phyloP scores from a whole-genome alignment of 1,139 yeast genomes.

The Blastobotrys buckinghamii region DNA sequence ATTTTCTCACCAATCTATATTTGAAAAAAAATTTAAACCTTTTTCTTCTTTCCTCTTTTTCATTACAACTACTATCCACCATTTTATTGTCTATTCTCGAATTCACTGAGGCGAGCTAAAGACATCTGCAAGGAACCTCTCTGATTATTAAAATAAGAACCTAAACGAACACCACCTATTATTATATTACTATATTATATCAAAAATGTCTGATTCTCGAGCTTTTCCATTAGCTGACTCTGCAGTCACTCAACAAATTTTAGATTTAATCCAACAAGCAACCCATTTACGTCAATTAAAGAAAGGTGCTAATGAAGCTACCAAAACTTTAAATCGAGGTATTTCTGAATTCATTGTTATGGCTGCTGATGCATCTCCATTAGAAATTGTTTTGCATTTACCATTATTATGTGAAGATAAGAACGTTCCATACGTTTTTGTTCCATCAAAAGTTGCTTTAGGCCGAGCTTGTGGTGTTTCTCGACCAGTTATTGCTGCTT shows the following conservation, averaged over 20 bases:
- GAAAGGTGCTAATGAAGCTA: slow-evolving; percentile 99
- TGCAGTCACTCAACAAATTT: slow-evolving; percentile 90
- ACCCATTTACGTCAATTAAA: slow-evolving; percentile 97
- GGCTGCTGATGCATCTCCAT: slow-evolving; percentile 99
- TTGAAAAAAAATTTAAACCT: too few relatives aligned
- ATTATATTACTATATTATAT: neutral
- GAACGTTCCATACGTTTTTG: slow-evolving; percentile 98
- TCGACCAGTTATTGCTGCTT: slow-evolving; percentile 98
- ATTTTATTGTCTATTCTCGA: slow-evolving; percentile 3
- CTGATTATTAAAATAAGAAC: neutral
- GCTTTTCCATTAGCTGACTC: slow-evolving; percentile 99
- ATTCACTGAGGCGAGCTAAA: slow-evolving; percentile 14
- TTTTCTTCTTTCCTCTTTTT: neutral
- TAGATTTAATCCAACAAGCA: slow-evolving; percentile 97
- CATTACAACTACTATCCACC: neutral
- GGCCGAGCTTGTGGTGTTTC: slow-evolving; percentile 99
- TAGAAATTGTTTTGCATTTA: slow-evolving; percentile 94
- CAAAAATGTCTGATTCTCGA: slow-evolving; percentile 37
- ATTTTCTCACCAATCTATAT: too few relatives aligned
- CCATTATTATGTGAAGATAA: slow-evolving; percentile 98
- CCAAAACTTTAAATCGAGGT: slow-evolving; percentile 99
- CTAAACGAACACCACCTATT: neutral
- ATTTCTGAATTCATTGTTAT: slow-evolving; percentile 98
- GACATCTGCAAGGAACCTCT: slow-evolving; percentile 16
- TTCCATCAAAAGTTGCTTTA: slow-evolving; percentile 96